Conservation (phyloP, 441 rosid species). For the Lepidium campestre region DNA sequence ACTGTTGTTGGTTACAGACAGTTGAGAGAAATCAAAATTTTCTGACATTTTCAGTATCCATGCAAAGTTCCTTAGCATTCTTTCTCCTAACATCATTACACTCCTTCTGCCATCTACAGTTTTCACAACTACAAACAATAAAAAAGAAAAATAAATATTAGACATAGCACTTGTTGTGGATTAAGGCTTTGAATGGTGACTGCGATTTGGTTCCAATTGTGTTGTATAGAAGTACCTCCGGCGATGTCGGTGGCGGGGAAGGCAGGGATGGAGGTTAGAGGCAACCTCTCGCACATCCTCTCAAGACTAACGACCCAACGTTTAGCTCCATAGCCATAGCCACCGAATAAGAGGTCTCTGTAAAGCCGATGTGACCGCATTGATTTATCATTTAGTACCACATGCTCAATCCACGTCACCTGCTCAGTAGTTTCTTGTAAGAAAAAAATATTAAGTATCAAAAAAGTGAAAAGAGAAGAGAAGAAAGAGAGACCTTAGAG, state of each 20-base stretch:
- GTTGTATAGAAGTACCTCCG: conserved; percentile 51
- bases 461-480: neutral
- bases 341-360: conserved; percentile 41
- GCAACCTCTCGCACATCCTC: conserved; percentile 59
- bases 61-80: conserved; percentile 53
- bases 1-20: conserved; percentile 28
- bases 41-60: conserved; percentile 37
- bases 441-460: neutral
- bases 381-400: conserved; percentile 53
- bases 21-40: conserved; percentile 40
- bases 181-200: no score
- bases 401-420: conserved; percentile 85
- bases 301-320: conserved; percentile 56
- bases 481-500: conserved; percentile 34
- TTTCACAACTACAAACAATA: conserved; percentile 19
- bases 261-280: conserved; percentile 5
- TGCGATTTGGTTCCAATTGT: no score
- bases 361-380: conserved; percentile 28
- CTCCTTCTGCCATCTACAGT: conserved; percentile 32
- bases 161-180: no score
- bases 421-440: neutral
- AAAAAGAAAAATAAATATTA: no score
- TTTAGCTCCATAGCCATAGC: conserved; percentile 55
- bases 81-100: conserved; percentile 44
- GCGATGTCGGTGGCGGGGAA: conserved; percentile 17